Evolutionary conservation across 805 yeast species (phyloP).

Genomic region (Candida loeiensis): DNA sequence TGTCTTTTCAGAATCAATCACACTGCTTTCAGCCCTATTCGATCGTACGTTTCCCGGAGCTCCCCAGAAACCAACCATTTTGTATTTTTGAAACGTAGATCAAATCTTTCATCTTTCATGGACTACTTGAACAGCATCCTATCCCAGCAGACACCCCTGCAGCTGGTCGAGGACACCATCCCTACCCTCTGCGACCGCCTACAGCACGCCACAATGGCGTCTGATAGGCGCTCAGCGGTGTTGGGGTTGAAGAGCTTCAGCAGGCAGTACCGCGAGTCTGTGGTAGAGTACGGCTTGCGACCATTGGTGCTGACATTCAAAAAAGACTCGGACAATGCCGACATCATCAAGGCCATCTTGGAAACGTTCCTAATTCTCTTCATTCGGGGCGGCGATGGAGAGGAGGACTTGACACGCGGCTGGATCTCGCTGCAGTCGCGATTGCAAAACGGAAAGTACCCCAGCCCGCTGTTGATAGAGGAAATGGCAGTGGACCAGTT

Average conservation of each 20-base stretch:
- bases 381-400: conserved; percentile 56
- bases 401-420: conserved; percentile 60
- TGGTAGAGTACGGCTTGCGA: conserved; percentile 80
- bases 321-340: conserved; percentile 66
- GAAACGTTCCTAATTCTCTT: conserved; percentile 84
- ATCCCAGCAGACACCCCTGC: conserved; percentile 29
- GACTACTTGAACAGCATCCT: conserved; percentile 38
- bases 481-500: conserved; percentile 71
- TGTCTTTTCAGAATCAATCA: no score
- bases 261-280: conserved; percentile 84
- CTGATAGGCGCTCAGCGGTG: conserved; percentile 89
- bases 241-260: conserved; percentile 85
- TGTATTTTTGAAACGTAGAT: no score
- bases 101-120: no score
- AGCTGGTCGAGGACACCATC: conserved; percentile 76
- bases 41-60: neutral
- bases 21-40: no score
- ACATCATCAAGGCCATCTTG: conserved; percentile 70
- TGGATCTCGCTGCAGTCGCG: conserved; percentile 77
- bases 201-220: conserved; percentile 72
- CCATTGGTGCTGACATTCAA: conserved; percentile 64
- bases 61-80: no score
- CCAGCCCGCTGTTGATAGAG: conserved; percentile 63
- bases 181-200: conserved; percentile 85
- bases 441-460: conserved; percentile 70